Base-by-base conservation (phyloP, 176 grass and related monocot genomes). In the Rhynchospora pubera region DNA sequence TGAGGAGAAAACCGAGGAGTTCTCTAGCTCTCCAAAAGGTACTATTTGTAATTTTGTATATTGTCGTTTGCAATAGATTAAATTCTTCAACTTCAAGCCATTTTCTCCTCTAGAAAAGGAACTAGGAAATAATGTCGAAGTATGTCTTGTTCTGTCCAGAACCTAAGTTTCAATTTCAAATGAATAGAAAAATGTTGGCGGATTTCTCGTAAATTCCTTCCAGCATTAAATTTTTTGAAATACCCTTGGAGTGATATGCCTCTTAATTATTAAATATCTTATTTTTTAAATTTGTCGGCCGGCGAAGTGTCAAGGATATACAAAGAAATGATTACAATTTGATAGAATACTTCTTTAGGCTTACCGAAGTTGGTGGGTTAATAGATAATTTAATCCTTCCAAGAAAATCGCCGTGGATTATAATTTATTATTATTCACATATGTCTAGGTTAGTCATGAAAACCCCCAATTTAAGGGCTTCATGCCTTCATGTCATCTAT, bases 1-100 rank as follows among this genome's bases (percentile, higher is more conserved):
- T 59, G 88, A 86, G 21, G 88, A 82, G 67, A 81, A 63, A 64
- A 66, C 56, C 24, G 30, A 72, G 60, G 88, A 86, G 86, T 51
- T 88, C 65, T 77, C 60, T 45, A 68, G 13, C 64, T 79, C 89
- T 59, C 71, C 65, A 74, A 79, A 85, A 85, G 87, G 83, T 84
- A 84, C 53, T 44, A 24, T 61, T 84, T 84, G n/a, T n/a, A n/a
- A n/a, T n/a, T n/a, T n/a, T n/a, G 0, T 70, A 21, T 21, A n/a
- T 51, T 65, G 1, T 61, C 42, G 24, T 75, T 75, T 74, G 47
- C 26, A 74, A 71, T 75, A n/a, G 65, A 61, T 79, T 79, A 26
- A 15, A 16, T 62, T 18, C 19, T 59, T 15, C 15, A 39, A 62
- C n/a, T n/a, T n/a, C n/a, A n/a, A n/a, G 10, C 1, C 19, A 42